Percentiles rank a stretch among this genome's conserved stretches.
phyloP scores from a whole-genome alignment of 345 rosid species.

The Lepidium africanum region DNA sequence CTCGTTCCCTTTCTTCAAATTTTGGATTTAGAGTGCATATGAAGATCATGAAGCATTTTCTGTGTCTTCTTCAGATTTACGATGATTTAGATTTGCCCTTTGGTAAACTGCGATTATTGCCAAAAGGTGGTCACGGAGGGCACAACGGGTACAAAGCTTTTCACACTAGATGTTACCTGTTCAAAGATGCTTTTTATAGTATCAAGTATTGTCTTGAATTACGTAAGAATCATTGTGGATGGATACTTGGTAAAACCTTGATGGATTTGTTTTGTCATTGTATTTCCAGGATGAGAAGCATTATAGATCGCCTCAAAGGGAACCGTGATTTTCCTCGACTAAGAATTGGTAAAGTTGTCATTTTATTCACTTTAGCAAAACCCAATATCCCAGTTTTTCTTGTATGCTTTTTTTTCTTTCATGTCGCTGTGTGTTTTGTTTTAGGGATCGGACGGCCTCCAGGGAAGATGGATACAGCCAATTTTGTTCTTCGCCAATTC shows the following conservation, averaged over 20 bases:
- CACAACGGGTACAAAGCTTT: slow-evolving; percentile 66
- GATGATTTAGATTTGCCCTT: slow-evolving; percentile 96
- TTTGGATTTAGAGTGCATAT: neutral
- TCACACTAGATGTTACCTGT: neutral
- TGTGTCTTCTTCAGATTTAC: slow-evolving; percentile 45
- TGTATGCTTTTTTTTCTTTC: neutral
- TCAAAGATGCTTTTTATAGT: neutral
- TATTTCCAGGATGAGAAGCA: slow-evolving; percentile 71
- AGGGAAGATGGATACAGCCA: slow-evolving; percentile 80
- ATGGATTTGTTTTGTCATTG: neutral
- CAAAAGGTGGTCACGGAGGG: slow-evolving; percentile 99
- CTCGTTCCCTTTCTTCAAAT: neutral
- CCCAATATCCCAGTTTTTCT: neutral
- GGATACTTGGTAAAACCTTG: neutral
- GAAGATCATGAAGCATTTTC: neutral
- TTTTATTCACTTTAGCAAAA: neutral
- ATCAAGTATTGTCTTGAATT: neutral
- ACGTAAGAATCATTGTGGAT: neutral
- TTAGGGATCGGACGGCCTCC: slow-evolving; percentile 94
- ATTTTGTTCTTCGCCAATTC: slow-evolving; percentile 69
- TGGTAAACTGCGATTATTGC: slow-evolving; percentile 77
- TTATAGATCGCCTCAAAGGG: slow-evolving; percentile 87
- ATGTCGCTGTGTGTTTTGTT: slow-evolving; percentile 2
- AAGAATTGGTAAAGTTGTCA: slow-evolving; percentile 57
- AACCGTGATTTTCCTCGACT: slow-evolving; percentile 87